phyloP scores from a whole-genome alignment of 2,329 filamentous ascomycete genomes.

The Aspergillus ustus region DNA sequence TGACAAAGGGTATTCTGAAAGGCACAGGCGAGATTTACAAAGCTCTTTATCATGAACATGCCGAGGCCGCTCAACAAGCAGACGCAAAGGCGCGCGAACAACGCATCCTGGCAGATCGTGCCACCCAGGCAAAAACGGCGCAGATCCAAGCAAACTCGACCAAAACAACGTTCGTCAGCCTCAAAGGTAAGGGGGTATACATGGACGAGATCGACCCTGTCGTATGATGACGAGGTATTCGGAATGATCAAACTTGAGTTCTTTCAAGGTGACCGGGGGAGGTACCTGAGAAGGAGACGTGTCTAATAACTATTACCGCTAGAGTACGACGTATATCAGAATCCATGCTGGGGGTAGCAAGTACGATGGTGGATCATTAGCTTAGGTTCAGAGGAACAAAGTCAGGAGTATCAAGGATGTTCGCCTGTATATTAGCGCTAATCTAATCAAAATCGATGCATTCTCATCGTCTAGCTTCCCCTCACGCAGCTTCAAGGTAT shows the following conservation, averaged over 20 bases:
- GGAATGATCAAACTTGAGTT: not conserved
- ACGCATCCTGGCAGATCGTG: constrained; percentile 25
- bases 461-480: not conserved
- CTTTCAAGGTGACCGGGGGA: not conserved
- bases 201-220: constrained; percentile 33
- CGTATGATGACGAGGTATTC: not conserved
- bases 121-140: constrained; percentile 25
- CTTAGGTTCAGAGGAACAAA: not conserved
- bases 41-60: constrained; percentile 32
- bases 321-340: not conserved
- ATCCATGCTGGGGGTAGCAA: not conserved
- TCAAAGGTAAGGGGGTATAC: constrained; percentile 40
- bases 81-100: constrained; percentile 32
- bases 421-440: constrained; percentile 1
- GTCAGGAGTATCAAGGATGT: not conserved
- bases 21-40: constrained; percentile 42
- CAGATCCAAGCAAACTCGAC: constrained; percentile 35
- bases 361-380: not conserved
- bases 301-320: not conserved
- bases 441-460: not conserved
- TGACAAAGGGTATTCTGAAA: constrained; percentile 35
- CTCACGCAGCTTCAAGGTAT: not conserved
- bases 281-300: not conserved
- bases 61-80: constrained; percentile 29
- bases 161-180: constrained; percentile 30